Conservation (phyloP, 495 filamentous ascomycete genomes). For the Podospora anserina region DNA sequence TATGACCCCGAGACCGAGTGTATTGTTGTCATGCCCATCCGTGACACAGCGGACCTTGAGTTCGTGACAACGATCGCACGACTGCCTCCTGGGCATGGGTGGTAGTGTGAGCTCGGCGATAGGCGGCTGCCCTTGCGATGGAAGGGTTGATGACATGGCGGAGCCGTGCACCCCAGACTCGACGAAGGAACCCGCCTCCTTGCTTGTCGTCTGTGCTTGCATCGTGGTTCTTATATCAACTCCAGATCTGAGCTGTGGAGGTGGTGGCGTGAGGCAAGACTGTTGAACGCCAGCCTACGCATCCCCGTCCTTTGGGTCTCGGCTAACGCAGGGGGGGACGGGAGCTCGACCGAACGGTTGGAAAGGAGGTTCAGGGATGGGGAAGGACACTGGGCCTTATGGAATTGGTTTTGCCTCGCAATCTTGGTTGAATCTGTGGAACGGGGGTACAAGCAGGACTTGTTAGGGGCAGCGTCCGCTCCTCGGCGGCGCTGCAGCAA, state of each 20-base stretch:
- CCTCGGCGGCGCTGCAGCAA: neutral
- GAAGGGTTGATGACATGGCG: constrained; percentile 2
- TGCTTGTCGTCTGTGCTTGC: neutral
- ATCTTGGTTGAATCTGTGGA: neutral
- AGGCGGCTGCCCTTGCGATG: neutral
- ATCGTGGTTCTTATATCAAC: neutral
- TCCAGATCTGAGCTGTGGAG: neutral
- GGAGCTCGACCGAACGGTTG: neutral
- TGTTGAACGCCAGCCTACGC: neutral
- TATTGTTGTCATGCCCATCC: constrained; percentile 12
- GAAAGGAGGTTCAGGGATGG: neutral
- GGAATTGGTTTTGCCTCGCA: neutral
- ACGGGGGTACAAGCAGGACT: neutral
- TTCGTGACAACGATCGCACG: constrained; percentile 28
- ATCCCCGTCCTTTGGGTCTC: neutral
- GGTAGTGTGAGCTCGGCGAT: constrained; percentile 4
- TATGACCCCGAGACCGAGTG: constrained; percentile 9
- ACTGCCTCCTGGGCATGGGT: constrained; percentile 28
- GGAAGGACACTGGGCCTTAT: neutral
- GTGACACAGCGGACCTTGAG: constrained; percentile 29
- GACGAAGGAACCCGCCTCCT: neutral
- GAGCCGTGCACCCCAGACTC: neutral
- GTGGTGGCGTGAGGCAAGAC: neutral
- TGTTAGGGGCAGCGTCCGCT: neutral
- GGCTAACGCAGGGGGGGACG: neutral